Percentiles rank a stretch among this genome's conserved stretches.
Conservation (phyloP, 441 rosid genomes). For the Pelargonium cotyledonis region DNA sequence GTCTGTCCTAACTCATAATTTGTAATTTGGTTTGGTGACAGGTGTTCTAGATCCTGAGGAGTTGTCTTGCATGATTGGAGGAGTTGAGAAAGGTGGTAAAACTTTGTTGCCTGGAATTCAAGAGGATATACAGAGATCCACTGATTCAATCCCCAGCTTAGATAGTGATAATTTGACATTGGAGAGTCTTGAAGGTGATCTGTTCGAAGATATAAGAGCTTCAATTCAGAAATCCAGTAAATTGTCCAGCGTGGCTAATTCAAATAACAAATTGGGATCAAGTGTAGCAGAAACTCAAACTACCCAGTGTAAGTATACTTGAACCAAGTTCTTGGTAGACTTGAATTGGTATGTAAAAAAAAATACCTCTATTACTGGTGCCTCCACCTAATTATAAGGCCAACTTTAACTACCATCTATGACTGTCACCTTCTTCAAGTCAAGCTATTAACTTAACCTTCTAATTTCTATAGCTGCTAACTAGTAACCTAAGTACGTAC, state of each 20-base stretch:
- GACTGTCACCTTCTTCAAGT: neutral
- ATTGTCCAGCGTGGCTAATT: conserved; percentile 27
- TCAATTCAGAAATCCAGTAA: conserved; percentile 60
- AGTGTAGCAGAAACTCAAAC: conserved; percentile 24
- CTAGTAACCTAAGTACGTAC: neutral
- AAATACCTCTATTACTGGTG: neutral
- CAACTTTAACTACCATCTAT: neutral
- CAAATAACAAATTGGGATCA: conserved; percentile 28
- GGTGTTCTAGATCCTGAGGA: conserved; percentile 91
- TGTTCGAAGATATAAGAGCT: conserved; percentile 73
- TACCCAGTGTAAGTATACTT: conserved; percentile 41
- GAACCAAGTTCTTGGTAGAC: conserved; percentile 3
- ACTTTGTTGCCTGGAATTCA: conserved; percentile 49
- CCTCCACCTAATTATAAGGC: neutral
- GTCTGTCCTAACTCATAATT: neutral
- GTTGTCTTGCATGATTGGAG: conserved; percentile 65
- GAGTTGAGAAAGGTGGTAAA: conserved; percentile 35
- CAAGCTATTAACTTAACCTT: no score
- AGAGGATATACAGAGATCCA: conserved; percentile 67
- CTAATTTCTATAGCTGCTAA: no score
- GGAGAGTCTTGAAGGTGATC: conserved; percentile 45
- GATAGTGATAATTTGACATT: conserved; percentile 53
- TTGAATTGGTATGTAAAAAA: neutral
- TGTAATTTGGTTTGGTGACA: conserved; percentile 16
- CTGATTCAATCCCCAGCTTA: conserved; percentile 68